Conservation (phyloP, 805 yeast genomes). For the Myxozyma melibiosi region DNA sequence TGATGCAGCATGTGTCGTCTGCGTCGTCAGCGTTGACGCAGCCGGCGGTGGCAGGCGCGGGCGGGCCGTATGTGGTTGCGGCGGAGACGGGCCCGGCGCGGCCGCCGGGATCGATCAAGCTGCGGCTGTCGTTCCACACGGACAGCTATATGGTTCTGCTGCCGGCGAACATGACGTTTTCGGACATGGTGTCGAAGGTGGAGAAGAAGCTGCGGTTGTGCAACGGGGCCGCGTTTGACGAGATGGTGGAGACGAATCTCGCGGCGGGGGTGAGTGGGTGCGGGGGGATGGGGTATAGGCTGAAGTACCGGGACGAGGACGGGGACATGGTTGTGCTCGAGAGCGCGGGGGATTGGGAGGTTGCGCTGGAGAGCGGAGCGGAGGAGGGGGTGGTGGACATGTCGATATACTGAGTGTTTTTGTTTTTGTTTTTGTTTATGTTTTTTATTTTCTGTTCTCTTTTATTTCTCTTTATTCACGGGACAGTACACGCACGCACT, state of each 20-base stretch:
- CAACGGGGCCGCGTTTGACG: constrained; percentile 48
- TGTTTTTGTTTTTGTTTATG: not conserved
- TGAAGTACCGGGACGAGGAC: constrained; percentile 91
- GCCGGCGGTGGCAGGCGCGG: not conserved
- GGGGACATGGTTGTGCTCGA: constrained; percentile 70
- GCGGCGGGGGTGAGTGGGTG: constrained; percentile 8
- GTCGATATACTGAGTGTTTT: constrained; percentile 13
- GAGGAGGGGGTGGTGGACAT: constrained; percentile 30
- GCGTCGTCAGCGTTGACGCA: not conserved
- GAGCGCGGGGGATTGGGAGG: constrained; percentile 30
- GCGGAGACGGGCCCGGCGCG: constrained; percentile 8
- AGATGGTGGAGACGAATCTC: constrained; percentile 32
- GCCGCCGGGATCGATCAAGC: constrained; percentile 38
- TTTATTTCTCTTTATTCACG: not conserved
- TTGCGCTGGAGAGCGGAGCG: constrained; percentile 23
- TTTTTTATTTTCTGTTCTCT: not conserved
- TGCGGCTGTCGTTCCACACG: constrained; percentile 41
- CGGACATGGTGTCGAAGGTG: constrained; percentile 59
- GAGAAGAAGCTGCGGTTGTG: constrained; percentile 58
- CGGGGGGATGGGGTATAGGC: constrained; percentile 40
- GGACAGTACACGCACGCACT: not conserved
- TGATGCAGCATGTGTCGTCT: constrained; percentile 15
- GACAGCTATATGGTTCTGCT: constrained; percentile 66
- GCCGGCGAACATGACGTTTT: constrained; percentile 53
- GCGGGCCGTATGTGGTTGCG: not conserved